Conservation (phyloP, 148 eudicot genomes). For the Cornus controversa region DNA sequence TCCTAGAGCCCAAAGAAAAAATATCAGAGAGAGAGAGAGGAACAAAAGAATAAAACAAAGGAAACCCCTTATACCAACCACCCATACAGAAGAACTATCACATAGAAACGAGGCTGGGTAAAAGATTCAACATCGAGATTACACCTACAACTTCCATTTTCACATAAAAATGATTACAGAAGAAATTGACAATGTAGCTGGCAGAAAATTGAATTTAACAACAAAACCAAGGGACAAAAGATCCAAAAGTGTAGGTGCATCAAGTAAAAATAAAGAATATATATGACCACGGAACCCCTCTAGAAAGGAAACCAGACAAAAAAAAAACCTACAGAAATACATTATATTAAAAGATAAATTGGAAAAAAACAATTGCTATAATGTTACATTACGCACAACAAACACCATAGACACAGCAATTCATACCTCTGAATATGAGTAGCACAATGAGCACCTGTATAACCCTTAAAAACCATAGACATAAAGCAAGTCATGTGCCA, state of each 20-base stretch:
- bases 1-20: too few relatives aligned
- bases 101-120: not conserved
- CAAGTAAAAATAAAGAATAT: not conserved
- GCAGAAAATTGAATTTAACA: not conserved
- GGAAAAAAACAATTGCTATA: not conserved
- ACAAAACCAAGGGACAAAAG: not conserved
- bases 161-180: not conserved
- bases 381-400: not conserved
- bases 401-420: not conserved
- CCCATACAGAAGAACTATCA: not conserved
- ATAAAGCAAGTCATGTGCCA: conserved; percentile 11
- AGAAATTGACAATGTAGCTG: not conserved
- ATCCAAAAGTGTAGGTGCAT: not conserved
- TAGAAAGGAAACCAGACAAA: too few relatives aligned
- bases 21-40: too few relatives aligned
- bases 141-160: not conserved
- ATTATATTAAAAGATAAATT: not conserved
- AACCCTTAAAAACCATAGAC: conserved; percentile 12
- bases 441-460: conserved; percentile 9
- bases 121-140: not conserved
- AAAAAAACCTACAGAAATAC: too few relatives aligned
- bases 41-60: too few relatives aligned
- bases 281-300: too few relatives aligned
- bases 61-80: not conserved
- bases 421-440: conserved; percentile 4